Evolutionary conservation across 805 yeast genomes (phyloP), one percentile per base, ranked within the genome.

Genomic region (Sporopachydermia lactativora): DNA sequence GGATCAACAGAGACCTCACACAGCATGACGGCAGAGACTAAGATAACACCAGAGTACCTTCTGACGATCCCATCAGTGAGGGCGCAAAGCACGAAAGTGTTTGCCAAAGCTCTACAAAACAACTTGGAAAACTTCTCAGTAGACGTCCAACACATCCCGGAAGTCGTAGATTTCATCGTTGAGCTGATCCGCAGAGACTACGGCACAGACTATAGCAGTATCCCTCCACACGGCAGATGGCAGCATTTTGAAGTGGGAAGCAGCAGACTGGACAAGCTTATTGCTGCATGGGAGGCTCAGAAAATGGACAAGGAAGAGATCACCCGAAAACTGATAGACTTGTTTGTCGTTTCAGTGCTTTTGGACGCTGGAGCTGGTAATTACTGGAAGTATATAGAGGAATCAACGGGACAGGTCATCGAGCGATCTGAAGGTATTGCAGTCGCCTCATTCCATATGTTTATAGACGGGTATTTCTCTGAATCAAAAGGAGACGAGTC

Each of bases 281-380:
- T 75, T 18, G 49, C 45, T 2, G 42, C 55, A 28, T 16, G 48
- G 2, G 51, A 43, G n/a, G 24, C 42, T 15, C 15, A 24, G 3
- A 37, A 44, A 2, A 44, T 55, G 17, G 61, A 58, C 45, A 55
- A 56, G 19, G 45, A 59, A 11, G 80, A 74, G 42, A 65, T 70
- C 18, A 71, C 77, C 28, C 68, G 65, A 47, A 66, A 71, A 36
- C 55, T 76, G 34, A 61, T 76, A 41, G 82, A 76, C 53, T 57
- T 76, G 42, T 71, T 75, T 47, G 66, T 75, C 3, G 68, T 76
- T 24, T 71, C 79, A 43, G 83, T 76, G 3, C 54, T 76, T 37
- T 59, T 76, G 17, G 83, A 76, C 53, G 82, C 82, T 3, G 83
- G 83, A 16, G 81, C 82, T 0, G 83, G 82, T 15, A 69, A 71